Conservation (phyloP, 768 basidiomycete genomes). For the Hericium alpestre region DNA sequence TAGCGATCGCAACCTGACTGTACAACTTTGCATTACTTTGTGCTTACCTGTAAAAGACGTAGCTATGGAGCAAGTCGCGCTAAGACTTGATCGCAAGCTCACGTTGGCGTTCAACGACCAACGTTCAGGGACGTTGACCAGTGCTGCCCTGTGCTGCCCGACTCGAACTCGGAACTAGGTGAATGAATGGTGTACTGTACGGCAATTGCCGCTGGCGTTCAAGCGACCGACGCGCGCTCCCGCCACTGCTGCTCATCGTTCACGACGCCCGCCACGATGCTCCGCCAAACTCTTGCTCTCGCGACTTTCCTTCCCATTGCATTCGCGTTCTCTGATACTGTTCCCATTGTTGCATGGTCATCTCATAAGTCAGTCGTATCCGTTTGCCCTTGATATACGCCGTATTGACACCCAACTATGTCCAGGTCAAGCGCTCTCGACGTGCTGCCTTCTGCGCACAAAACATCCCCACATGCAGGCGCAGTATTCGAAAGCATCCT, state of each 20-base stretch:
- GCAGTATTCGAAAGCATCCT: not conserved
- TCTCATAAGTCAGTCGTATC: not conserved
- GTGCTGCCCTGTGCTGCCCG: no score
- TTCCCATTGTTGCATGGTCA: conserved; percentile 1
- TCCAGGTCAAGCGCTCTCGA: not conserved
- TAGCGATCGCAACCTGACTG: no score
- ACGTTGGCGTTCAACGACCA: no score
- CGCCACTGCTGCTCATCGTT: not conserved
- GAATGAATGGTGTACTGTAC: no score
- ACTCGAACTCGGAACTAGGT: no score
- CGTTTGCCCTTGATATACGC: not conserved
- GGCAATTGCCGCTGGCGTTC: not conserved
- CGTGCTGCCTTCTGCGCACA: not conserved
- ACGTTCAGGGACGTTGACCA: no score
- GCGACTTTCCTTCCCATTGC: not conserved
- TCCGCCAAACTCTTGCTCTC: not conserved
- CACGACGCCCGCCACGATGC: not conserved
- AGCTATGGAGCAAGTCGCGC: no score
- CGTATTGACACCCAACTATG: not conserved
- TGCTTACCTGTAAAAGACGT: no score
- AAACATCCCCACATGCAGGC: not conserved
- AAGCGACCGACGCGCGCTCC: not conserved
- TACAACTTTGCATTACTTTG: no score
- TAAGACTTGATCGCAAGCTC: no score
- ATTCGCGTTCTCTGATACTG: not conserved